Evolutionary conservation across 495 filamentous ascomycete species (phyloP), one percentile per base, ranked within the genome.

Genomic region (Neurospora tetraspora): DNA sequence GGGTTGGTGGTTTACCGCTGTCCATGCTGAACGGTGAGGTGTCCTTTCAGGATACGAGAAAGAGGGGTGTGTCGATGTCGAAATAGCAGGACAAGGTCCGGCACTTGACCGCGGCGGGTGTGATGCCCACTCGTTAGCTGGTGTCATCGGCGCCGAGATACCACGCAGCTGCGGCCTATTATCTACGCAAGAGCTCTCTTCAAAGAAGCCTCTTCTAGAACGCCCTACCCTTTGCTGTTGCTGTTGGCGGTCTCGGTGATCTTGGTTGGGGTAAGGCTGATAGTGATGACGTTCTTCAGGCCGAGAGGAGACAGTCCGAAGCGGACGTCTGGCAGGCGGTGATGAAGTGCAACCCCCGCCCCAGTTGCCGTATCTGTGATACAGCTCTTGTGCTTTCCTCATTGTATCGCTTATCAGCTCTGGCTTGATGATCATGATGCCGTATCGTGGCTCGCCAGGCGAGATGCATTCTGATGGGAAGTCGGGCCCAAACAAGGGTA

Each of bases 401-500:
- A 83, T 88, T 11, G 90, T 88, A 39, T 81, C 78, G 1, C 73
- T 74, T 3, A 95, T 83, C 69, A 94, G 90, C 2, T 79, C 81
- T 0, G 79, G 80, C 68, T 89, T 84, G 75, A 98, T 94, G 18
- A 87, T 78, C 90, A 93, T 94, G 39, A 86, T 86, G 37, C 84
- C 87, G 78, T 89, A 91, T 11, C 83, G 83, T 2, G 85, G 83
- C 8, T 87, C 79, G 18, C 86, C 81, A 4, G 88, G 88, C 1
- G 77, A 86, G n/a, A 91, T 81, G 78, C 96, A 99, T 42, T 88
- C 82, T 0, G 83, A 81, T 3, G 92, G 89, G 80, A 99, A 98
- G 71, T 89, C 86, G 8, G 86, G 84, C 0, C 96, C 96, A 78
- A 99, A 99, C 71, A 99, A 82, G 18, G 94, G 94, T 11, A 94